These are phyloP conservation scores for Plasmodium fragile DNA, from an alignment of 169 alveolate species.

Conservation along the genomic window DNA sequence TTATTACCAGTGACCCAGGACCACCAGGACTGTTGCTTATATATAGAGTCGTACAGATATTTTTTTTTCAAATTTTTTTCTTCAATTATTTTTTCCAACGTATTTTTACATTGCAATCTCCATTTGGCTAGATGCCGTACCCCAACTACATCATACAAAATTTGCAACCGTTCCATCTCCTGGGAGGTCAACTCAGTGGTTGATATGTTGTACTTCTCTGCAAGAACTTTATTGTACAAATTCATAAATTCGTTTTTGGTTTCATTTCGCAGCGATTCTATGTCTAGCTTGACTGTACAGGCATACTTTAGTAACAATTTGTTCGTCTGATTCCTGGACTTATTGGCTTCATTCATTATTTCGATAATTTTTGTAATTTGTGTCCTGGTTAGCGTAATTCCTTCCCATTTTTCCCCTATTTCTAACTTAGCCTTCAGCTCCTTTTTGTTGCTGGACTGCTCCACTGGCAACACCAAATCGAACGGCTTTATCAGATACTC, in stretches of 20 bases:
- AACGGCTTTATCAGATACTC: conserved; percentile 80
- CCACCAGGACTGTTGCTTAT: conserved; percentile 84
- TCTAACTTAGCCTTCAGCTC: conserved; percentile 82
- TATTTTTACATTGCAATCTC: conserved; percentile 83
- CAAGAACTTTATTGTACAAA: conserved; percentile 81
- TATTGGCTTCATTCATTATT: conserved; percentile 82
- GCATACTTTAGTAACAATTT: conserved; percentile 84
- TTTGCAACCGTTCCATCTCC: conserved; percentile 81
- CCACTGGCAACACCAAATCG: conserved; percentile 70
- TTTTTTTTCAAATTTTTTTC: conserved; percentile 80
- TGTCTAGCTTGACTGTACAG: conserved; percentile 82
- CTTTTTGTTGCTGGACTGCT: conserved; percentile 76
- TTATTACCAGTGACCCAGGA: conserved; percentile 82
- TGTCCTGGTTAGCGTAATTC: conserved; percentile 83
- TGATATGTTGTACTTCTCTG: conserved; percentile 61
- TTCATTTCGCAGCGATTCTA: conserved; percentile 84
- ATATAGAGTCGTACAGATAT: conserved; percentile 77
- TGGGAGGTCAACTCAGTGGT: conserved; percentile 65
- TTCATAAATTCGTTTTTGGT: conserved; percentile 86
- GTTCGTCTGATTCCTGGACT: conserved; percentile 80
- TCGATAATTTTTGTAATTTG: conserved; percentile 83
- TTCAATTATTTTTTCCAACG: conserved; percentile 77
- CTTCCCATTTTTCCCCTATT: conserved; percentile 81
- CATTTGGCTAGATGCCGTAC: conserved; percentile 90
- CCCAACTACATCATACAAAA: conserved; percentile 87